Conservation (phyloP, 2,329 filamentous ascomycete genomes). For the Phialophora verrucosa region DNA sequence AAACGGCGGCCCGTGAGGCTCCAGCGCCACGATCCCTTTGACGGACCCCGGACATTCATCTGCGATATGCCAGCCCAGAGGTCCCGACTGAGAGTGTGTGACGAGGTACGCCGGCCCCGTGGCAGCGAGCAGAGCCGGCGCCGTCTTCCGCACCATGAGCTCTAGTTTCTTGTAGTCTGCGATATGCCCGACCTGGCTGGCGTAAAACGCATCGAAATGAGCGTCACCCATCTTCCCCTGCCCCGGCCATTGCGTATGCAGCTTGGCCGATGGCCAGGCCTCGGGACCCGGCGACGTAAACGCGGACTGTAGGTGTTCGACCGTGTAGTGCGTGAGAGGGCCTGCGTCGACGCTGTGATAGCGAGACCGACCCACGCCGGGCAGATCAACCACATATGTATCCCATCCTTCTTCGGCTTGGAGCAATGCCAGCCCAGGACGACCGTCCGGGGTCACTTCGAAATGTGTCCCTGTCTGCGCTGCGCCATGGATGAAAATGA, state of each 20-base stretch:
- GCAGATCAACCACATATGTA: conserved; percentile 53
- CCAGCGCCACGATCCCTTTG: conserved; percentile 57
- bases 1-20: conserved; percentile 62
- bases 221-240: background rate
- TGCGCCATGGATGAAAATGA: too few species aligned
- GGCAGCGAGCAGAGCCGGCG: conserved; percentile 49
- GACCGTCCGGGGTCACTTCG: conserved; percentile 51
- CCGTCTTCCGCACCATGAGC: too few species aligned
- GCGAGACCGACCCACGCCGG: conserved; percentile 46
- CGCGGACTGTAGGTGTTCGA: conserved; percentile 6
- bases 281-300: background rate
- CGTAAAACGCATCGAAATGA: conserved; percentile 3
- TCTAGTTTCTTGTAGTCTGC: background rate
- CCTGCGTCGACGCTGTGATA: conserved; percentile 24
- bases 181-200: background rate
- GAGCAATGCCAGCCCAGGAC: conserved; percentile 55
- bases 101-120: conserved; percentile 55
- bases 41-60: conserved; percentile 58
- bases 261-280: background rate
- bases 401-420: conserved; percentile 55
- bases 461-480: too few species aligned
- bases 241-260: conserved; percentile 5
- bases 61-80: conserved; percentile 55
- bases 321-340: conserved; percentile 16
- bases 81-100: conserved; percentile 58